Conservation (phyloP, 257 asterid species). For the Gentiana macrophylla region DNA sequence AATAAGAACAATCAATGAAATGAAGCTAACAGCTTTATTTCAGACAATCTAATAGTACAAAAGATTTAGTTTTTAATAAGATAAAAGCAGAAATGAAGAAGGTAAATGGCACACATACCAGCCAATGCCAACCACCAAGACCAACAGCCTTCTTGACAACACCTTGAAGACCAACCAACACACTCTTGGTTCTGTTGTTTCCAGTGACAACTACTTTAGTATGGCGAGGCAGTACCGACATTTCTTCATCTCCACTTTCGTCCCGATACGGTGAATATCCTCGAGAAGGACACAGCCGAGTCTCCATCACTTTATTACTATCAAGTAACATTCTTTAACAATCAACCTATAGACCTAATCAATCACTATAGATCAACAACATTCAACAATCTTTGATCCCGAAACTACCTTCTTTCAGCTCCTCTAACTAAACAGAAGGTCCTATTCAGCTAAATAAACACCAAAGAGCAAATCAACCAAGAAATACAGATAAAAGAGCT, state of each 20-base stretch:
- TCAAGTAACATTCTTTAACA: slow-evolving; percentile 1
- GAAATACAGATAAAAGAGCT: not conserved
- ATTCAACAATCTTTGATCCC: slow-evolving; percentile 11
- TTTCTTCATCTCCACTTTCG: slow-evolving; percentile 87
- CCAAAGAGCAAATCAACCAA: not conserved
- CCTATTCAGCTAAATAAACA: slow-evolving; percentile 1
- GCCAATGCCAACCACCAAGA: slow-evolving; percentile 99
- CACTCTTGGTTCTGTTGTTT: slow-evolving; percentile 90
- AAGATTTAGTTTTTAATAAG: slow-evolving; percentile 1
- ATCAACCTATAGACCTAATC: slow-evolving; percentile 2
- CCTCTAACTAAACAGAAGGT: slow-evolving; percentile 7
- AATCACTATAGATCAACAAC: slow-evolving; percentile 7
- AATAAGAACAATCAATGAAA: not conserved
- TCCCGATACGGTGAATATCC: slow-evolving; percentile 64
- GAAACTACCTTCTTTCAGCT: slow-evolving; percentile 5
- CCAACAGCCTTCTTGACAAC: slow-evolving; percentile 99
- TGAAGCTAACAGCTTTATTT: too few species aligned
- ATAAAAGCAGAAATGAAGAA: too few species aligned
- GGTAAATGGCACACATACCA: slow-evolving; percentile 33
- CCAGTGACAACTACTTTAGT: slow-evolving; percentile 94
- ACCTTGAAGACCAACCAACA: slow-evolving; percentile 93
- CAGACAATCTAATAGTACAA: not conserved
- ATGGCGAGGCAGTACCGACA: slow-evolving; percentile 92
- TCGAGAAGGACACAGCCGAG: slow-evolving; percentile 60
- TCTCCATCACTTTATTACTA: slow-evolving; percentile 44